A percentile compares a stretch with the other conserved stretches of the same genome.
Evolutionary conservation across 164 flowering plant species (phyloP).

Genomic region (Dillenia suffruticosa): DNA sequence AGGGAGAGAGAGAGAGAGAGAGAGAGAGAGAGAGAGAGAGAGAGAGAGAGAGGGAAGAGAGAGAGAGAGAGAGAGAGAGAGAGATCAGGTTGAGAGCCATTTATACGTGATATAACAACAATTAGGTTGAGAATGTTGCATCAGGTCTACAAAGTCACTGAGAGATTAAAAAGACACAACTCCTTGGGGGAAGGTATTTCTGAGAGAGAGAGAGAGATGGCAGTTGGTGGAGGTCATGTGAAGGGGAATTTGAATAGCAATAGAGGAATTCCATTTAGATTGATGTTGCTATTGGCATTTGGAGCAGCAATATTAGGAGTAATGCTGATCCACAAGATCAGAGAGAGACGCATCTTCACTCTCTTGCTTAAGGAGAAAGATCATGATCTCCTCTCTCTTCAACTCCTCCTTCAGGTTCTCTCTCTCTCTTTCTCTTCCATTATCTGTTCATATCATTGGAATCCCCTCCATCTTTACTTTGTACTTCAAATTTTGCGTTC

Average conservation of each 20-base stretch:
- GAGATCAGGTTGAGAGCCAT: background rate
- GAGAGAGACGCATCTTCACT: slow-evolving; percentile 56
- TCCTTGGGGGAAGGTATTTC: background rate
- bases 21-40: slow-evolving; percentile 9
- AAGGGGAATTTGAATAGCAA: slow-evolving; percentile 1
- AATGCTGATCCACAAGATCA: slow-evolving; percentile 59
- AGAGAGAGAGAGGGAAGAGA: background rate
- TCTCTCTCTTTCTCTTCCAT: slow-evolving; percentile 5
- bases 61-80: background rate
- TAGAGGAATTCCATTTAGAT: slow-evolving; percentile 46
- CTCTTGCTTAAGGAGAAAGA: slow-evolving; percentile 64
- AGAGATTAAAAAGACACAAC: background rate
- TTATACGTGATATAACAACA: background rate
- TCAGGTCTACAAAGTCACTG: background rate
- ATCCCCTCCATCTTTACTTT: no score
- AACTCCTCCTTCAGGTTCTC: slow-evolving; percentile 59
- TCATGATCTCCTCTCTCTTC: slow-evolving; percentile 45
- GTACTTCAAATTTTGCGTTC: no score
- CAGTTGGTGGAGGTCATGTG: slow-evolving; percentile 14
- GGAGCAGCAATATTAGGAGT: slow-evolving; percentile 64
- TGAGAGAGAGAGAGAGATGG: slow-evolving; percentile 19
- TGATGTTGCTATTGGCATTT: slow-evolving; percentile 59
- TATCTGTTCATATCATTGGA: no score
- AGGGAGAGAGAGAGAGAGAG: no score
- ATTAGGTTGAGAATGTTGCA: background rate